Evolutionary conservation across 139 green algal genomes (phyloP).

Genomic region (Chlamydomonas sphaeroides): DNA sequence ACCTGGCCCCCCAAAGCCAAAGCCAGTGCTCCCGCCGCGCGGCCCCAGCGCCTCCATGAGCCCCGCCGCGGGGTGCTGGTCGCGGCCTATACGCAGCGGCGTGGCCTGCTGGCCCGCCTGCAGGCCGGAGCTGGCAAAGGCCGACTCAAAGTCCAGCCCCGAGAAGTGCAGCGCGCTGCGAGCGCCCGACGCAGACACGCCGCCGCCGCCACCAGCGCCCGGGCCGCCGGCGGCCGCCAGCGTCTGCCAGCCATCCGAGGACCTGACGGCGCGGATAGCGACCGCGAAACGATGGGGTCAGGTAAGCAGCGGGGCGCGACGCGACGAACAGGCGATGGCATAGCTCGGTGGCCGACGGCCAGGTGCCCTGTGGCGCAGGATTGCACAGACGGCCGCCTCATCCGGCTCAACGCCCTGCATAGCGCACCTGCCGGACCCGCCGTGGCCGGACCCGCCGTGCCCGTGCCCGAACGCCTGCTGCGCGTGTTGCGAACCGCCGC

Average conservation of each 20-base stretch:
- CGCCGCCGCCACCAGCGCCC: background rate
- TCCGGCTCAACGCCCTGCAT: no score
- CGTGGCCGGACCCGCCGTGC: background rate
- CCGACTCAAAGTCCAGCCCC: slow-evolving; percentile 43
- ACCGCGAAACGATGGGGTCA: no score
- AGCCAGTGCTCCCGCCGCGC: no score
- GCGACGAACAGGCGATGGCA: no score
- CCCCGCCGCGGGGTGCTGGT: slow-evolving; percentile 63
- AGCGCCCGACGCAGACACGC: slow-evolving; percentile 5
- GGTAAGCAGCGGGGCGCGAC: no score
- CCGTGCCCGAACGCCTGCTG: background rate
- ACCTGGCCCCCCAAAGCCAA: no score
- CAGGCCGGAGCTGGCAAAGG: slow-evolving; percentile 17
- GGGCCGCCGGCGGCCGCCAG: background rate
- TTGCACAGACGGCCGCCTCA: no score
- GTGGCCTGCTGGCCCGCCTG: slow-evolving; percentile 55
- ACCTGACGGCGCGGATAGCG: background rate
- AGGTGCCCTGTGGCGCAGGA: no score
- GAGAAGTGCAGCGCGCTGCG: slow-evolving; percentile 29
- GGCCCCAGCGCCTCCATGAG: slow-evolving; percentile 11
- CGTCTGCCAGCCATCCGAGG: slow-evolving; percentile 12
- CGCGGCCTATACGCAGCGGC: slow-evolving; percentile 59
- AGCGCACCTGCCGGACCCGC: slow-evolving; percentile 6
- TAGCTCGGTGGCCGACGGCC: no score
- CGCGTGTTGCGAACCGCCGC: background rate